Evolutionary conservation across 805 yeast genomes (phyloP), one percentile per base, ranked within the genome.

Genomic region (Blastobotrys americana): DNA sequence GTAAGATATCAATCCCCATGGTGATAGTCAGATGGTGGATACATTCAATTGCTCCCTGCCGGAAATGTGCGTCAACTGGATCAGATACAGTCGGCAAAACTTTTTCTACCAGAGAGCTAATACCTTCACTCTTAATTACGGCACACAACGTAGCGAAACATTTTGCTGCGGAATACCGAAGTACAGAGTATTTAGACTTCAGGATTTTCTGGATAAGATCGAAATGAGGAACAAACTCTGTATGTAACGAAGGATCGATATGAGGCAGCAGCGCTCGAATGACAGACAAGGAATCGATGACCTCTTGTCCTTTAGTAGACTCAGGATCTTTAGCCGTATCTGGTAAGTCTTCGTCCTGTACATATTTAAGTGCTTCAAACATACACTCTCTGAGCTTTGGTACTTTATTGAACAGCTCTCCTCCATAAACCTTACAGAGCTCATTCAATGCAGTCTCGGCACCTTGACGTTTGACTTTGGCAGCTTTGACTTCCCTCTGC

Each of bases 11-110:
- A 5, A 85, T 70, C 1, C 94, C 97, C 96, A 93, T 87, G 3
- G 83, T 74, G 34, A 72, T 71, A 2, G 95, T 78, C 39, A 93
- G 69, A 58, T 93, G 97, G 60, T 86, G 89, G 5, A 90, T 74
- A 19, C 93, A 77, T 65, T 93, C 99, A 45, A 87, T 83, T 4
- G 95, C 88, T 57, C 99, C 98, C 67, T 90, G 97, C 49, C 98
- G 76, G 49, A 80, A 82, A 20, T 67, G 72, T 5, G 80, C 66
- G 25, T 75, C 76, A 13, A 84, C 78, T 1, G 93, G 84, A 61
- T 84, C 86, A 53, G 79, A 79, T 59, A 89, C 67, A 73, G 86
- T 71, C 1, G 97, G 96, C 34, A 94, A 66, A 1, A 90, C 72
- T 5, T 74, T 69, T 53, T 81, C 78, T n/a, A 93, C 89, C 46